Conservation (phyloP, 768 basidiomycete genomes). For the Leccinum uliginosum region DNA sequence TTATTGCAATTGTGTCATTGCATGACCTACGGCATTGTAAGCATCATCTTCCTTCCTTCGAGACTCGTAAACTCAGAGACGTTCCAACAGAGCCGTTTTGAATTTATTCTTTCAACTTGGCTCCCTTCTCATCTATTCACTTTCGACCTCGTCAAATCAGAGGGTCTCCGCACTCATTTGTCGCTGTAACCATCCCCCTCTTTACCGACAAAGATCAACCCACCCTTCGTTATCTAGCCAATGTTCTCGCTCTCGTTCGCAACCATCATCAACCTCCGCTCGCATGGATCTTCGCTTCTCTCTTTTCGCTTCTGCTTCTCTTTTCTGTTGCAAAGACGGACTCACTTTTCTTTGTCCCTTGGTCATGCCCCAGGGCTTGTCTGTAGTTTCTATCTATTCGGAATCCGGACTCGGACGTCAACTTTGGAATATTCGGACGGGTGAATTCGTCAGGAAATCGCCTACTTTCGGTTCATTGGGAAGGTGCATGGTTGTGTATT, state of each 20-base stretch:
- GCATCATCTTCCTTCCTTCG: neutral
- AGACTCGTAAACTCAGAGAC: neutral
- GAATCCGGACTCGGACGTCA: slow-evolving; percentile 3
- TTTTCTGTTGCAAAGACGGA: slow-evolving; percentile 17
- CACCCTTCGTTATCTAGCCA: slow-evolving; percentile 4
- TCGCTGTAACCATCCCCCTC: neutral
- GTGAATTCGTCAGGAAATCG: neutral
- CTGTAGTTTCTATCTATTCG: slow-evolving; percentile 4
- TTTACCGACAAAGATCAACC: neutral
- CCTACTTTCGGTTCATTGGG: neutral
- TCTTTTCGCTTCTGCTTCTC: neutral
- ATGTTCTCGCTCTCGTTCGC: slow-evolving; percentile 1
- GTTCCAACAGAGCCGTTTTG: neutral
- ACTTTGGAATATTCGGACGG: neutral
- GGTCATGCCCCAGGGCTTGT: neutral
- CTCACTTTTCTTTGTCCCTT: neutral
- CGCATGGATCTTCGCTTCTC: neutral
- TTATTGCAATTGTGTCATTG: slow-evolving; percentile 13
- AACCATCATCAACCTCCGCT: slow-evolving; percentile 16
- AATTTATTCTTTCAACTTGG: neutral
- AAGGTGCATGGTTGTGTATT: neutral
- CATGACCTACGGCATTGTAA: slow-evolving; percentile 15
- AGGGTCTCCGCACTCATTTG: neutral
- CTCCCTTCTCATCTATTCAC: neutral
- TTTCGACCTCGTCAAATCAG: neutral